Base-by-base conservation (phyloP, 306 rosid species). In the Cyamopsis tetragonoloba region DNA sequence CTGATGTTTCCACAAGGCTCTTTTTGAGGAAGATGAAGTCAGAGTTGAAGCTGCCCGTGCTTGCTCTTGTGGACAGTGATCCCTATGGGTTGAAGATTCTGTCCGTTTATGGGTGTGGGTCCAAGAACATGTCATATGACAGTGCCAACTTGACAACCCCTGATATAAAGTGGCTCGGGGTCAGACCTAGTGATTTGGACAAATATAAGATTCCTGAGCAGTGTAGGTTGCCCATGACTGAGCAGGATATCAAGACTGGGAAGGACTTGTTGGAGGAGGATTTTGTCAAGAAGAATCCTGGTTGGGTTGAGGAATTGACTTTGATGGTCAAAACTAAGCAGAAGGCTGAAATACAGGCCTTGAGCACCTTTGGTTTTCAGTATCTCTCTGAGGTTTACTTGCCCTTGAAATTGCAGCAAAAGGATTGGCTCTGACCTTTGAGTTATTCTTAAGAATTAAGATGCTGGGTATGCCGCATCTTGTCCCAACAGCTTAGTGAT, bases 221-320 rank as follows among this genome's bases (percentile, higher is more conserved):
- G 71, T 89, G 98, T 43, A 82, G 96, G 78, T 54, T 92, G 70
- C 96, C 96, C 0, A 92, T 89, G 96, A 92, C 95, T 0, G 96
- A 92, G 72, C 96, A 92, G 83, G 98, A 92, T 89, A 87, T 92
- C 19, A 92, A 92, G 88, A 92, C 96, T 1, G 98, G 98, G 60
- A 92, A 89, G 72, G 96, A 92, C 74, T 6, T 89, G 88, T 54
- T 89, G 68, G 95, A 92, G 87, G 98, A 92, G 74, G 96, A 92
- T 81, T 89, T 92, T 70, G 96, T 89, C 31, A 92, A 92, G 79
- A 92, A 92, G 82, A 92, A 92, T 78, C 96, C 98, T 0, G 92
- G 88, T 10, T 92, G 96, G 98, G 98, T 92, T 42, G 96, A 89
- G 62, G 98, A 92, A 73, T 80, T 92, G 54, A 68, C 83, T 1